Conservation (phyloP, 306 rosid genomes). For the Crataegus laevigata region DNA sequence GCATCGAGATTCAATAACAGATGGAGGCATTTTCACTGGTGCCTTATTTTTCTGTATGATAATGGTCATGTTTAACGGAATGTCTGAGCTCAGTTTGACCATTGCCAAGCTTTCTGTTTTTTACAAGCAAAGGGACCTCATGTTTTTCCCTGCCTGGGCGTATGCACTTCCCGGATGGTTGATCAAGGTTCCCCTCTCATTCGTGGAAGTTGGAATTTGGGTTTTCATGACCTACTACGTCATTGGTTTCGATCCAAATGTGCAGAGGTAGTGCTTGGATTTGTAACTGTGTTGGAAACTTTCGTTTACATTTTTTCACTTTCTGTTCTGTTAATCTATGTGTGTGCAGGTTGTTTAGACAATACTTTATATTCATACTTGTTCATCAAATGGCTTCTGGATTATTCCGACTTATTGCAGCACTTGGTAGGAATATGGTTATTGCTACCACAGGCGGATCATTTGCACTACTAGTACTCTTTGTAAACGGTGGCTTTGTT, state of each 20-base stretch:
- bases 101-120: conserved; percentile 54
- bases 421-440: conserved; percentile 40
- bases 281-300: neutral
- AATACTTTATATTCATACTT: conserved; percentile 36
- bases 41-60: conserved; percentile 24
- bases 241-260: conserved; percentile 52
- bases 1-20: conserved; percentile 37
- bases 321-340: neutral
- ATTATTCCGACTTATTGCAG: conserved; percentile 50
- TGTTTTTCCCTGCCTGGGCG: conserved; percentile 62
- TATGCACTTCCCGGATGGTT: conserved; percentile 62
- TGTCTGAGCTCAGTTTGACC: conserved; percentile 54
- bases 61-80: conserved; percentile 31
- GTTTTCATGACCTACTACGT: conserved; percentile 47
- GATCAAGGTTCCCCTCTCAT: conserved; percentile 45
- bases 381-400: conserved; percentile 58
- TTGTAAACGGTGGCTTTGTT: conserved; percentile 56
- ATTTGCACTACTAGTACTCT: conserved; percentile 34
- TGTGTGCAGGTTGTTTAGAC: conserved; percentile 50
- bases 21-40: conserved; percentile 37
- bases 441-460: conserved; percentile 52
- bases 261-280: conserved; percentile 31
- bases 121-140: conserved; percentile 61
- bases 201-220: conserved; percentile 54
- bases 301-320: neutral